Evolutionary conservation across 352 stramenopile genomes (phyloP), one percentile per base, ranked within the genome.

Genomic region (Phytopythium ostracodes): DNA sequence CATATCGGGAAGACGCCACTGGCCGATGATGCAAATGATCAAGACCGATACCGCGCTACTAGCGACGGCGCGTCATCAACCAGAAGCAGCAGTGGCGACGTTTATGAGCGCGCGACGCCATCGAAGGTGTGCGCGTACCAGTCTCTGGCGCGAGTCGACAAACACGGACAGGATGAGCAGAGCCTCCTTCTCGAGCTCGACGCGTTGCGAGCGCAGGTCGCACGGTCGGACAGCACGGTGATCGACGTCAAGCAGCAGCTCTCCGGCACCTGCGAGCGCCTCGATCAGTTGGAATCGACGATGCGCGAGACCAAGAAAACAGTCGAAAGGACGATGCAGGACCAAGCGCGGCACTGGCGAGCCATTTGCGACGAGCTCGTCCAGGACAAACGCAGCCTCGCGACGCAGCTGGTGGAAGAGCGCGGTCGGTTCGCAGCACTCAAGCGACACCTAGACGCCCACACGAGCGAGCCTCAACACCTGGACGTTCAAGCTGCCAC

Each of bases 361-460:
- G 62, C 62, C 35, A 73, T 84, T 40, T 82, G 71, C 63, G 63
- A 69, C 58, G 76, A 84, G 11, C 65, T 82, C 4, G 59, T 84
- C 14, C 43, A 63, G 11, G 76, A 82, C 52, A 84, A 81, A 69
- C 57, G 76, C 15, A 51, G 56, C 14, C 67, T 84, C 49, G 76
- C 69, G 6, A 66, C 79, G 47, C 73, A 79, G 42, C 69, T 84
- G 17, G 76, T 73, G 2, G 64, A 81, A 59, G 76, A 81, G 49
- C 76, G 76, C 18, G 76, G 76, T 24, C 72, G 70, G 42, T 79
- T 75, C 43, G 72, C 69, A 2, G 70, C 76, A 20, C 50, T 84
- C n/a, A 80, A 75, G 35, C 71, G 65, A 33, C 67, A 81, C 24
- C 38, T 82, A n/a, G 57, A 62, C 17, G 64, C 57, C 20, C 73